Percentiles rank a stretch among this genome's conserved stretches.
These are phyloP conservation scores for Gossypium schwendimanii DNA, from an alignment of 441 rosid species.

Conservation along the genomic window DNA sequence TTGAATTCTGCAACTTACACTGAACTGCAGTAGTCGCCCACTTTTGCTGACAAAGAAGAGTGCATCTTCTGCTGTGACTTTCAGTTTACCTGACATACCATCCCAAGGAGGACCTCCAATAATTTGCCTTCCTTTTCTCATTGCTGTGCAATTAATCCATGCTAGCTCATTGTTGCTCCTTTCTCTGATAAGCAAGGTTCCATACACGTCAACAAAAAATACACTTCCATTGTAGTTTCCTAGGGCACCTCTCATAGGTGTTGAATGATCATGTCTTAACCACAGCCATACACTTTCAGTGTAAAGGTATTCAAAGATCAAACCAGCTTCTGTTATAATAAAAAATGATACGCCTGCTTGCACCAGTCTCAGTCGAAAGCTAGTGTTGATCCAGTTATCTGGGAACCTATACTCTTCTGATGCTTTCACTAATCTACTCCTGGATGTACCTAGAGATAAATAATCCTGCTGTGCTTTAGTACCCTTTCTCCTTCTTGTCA, in stretches of 20 bases:
- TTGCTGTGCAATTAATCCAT: constrained; percentile 63
- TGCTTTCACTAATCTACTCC: constrained; percentile 7
- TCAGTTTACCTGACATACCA: constrained; percentile 24
- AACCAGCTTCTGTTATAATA: constrained; percentile 43
- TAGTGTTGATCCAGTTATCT: constrained; percentile 33
- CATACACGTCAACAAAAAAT: constrained; percentile 44
- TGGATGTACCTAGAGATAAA: constrained; percentile 25
- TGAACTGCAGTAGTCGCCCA: constrained; percentile 61
- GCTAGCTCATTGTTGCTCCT: constrained; percentile 37
- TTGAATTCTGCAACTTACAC: constrained; percentile 35
- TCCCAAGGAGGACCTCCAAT: constrained; percentile 66
- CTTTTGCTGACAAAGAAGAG: constrained; percentile 56
- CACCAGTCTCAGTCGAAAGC: constrained; percentile 50
- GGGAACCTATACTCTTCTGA: constrained; percentile 25
- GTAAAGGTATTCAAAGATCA: constrained; percentile 52
- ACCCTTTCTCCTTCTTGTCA: constrained; percentile 41
- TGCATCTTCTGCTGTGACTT: constrained; percentile 50
- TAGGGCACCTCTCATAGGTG: constrained; percentile 48
- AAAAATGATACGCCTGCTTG: constrained; percentile 52
- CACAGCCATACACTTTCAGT: constrained; percentile 58
- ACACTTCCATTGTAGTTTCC: constrained; percentile 66
- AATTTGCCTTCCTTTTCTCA: constrained; percentile 48
- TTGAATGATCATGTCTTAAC: constrained; percentile 60
- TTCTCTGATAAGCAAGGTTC: constrained; percentile 52
- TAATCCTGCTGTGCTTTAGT: constrained; percentile 36